These are phyloP conservation scores for Stenogyne calaminthoides DNA, from an alignment of 305 asterid species.

Conservation along the genomic window DNA sequence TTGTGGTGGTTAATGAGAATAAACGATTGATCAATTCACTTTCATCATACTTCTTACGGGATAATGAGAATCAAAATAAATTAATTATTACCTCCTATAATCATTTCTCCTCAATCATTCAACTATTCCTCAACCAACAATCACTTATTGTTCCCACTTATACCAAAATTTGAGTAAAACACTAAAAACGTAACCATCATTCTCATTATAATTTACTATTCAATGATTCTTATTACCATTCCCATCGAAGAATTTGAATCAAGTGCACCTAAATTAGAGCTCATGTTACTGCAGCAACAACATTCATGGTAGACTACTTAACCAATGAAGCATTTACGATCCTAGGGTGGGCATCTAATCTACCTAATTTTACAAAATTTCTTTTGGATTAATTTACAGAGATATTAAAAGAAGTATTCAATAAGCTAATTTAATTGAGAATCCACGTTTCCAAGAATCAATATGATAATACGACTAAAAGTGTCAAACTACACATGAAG, in stretches of 20 bases:
- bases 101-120: neutral
- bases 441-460: neutral
- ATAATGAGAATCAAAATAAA: too few species aligned
- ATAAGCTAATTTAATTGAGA: constrained; percentile 1
- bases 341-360: constrained; percentile 9
- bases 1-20: neutral
- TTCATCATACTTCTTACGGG: neutral
- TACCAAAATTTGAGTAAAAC: neutral
- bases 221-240: neutral
- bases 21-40: neutral
- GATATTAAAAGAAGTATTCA: neutral
- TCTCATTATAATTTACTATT: neutral
- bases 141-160: neutral
- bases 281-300: constrained; percentile 2
- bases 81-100: neutral
- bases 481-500: constrained; percentile 18
- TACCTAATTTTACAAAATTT: too few species aligned
- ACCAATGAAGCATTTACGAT: constrained; percentile 15
- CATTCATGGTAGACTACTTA: neutral
- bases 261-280: neutral
- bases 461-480: constrained; percentile 13
- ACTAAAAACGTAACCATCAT: neutral
- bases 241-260: neutral
- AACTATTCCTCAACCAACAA: neutral
- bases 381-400: too few species aligned